These are phyloP conservation scores for Golubevia pallescens DNA, from an alignment of 1,284 basidiomycete species.

Conservation along the genomic window DNA sequence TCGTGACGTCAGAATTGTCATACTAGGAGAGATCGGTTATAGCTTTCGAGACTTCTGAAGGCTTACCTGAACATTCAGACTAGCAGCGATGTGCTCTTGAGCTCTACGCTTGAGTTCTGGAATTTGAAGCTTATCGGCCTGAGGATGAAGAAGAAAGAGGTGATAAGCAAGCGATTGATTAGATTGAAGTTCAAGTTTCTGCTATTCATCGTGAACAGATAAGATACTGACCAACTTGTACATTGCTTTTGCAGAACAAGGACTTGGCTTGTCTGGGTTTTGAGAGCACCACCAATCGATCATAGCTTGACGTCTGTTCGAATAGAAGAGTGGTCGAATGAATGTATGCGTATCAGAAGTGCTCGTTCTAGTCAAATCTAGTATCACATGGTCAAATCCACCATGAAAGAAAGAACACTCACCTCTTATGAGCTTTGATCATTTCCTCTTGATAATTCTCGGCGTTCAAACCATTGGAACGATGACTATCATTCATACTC, in stretches of 20 bases:
- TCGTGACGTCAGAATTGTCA: too few species aligned
- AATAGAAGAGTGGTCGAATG: neutral
- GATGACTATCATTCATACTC: too few species aligned
- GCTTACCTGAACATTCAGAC: conserved; percentile 21
- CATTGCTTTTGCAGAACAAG: conserved; percentile 56
- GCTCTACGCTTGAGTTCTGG: conserved; percentile 47
- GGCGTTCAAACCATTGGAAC: neutral
- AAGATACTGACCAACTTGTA: conserved; percentile 21
- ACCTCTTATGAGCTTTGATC: conserved; percentile 15
- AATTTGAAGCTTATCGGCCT: conserved; percentile 49
- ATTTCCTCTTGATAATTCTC: conserved; percentile 16
- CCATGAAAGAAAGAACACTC: conserved; percentile 1
- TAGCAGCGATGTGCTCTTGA: conserved; percentile 38
- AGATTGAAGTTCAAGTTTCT: neutral
- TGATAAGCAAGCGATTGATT: neutral
- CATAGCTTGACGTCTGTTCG: conserved; percentile 24
- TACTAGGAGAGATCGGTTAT: too few species aligned
- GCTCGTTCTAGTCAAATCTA: neutral
- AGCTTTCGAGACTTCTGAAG: too few species aligned
- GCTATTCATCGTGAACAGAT: neutral
- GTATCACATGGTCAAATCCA: neutral
- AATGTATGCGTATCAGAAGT: too few species aligned
- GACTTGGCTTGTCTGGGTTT: conserved; percentile 24
- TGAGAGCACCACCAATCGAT: conserved; percentile 29
- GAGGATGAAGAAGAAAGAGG: neutral